These are phyloP conservation scores for Alopecurus myosuroides DNA, from an alignment of 176 grass and related monocot genomes.

Conservation along the genomic window DNA sequence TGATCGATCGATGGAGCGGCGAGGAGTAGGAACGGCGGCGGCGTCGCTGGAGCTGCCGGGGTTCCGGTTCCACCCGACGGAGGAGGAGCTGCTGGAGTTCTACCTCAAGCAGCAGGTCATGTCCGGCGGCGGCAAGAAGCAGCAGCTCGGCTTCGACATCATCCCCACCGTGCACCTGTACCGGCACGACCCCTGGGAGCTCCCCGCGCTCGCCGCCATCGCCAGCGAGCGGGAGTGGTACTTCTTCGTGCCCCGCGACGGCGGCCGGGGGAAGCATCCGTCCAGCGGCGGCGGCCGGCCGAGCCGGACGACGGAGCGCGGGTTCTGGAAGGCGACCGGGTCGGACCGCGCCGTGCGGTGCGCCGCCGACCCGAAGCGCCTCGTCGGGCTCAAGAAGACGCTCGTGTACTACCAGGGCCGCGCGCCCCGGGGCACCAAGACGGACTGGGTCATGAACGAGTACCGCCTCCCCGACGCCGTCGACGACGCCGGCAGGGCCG, in stretches of 20 bases:
- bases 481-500: not conserved
- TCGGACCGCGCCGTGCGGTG: constrained; percentile 76
- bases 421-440: constrained; percentile 72
- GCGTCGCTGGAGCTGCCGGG: constrained; percentile 95
- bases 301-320: constrained; percentile 75
- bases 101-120: constrained; percentile 47
- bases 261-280: constrained; percentile 35
- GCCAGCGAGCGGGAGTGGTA: constrained; percentile 92
- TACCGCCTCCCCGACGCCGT: constrained; percentile 83
- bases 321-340: constrained; percentile 98
- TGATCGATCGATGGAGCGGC: not conserved
- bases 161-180: constrained; percentile 83
- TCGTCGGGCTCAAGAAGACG: constrained; percentile 97
- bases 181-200: constrained; percentile 77
- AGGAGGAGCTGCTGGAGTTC: constrained; percentile 98
- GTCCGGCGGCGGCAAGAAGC: constrained; percentile 37
- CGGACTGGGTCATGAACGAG: constrained; percentile 98
- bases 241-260: constrained; percentile 89
- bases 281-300: constrained; percentile 44
- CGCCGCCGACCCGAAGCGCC: constrained; percentile 70
- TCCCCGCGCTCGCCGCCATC: constrained; percentile 61
- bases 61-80: constrained; percentile 96
- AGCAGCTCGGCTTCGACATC: constrained; percentile 78
- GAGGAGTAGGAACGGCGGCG: not conserved
- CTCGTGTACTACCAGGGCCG: constrained; percentile 87